Conservation (phyloP, 2,329 filamentous ascomycete species). For the Colletotrichum shisoi region DNA sequence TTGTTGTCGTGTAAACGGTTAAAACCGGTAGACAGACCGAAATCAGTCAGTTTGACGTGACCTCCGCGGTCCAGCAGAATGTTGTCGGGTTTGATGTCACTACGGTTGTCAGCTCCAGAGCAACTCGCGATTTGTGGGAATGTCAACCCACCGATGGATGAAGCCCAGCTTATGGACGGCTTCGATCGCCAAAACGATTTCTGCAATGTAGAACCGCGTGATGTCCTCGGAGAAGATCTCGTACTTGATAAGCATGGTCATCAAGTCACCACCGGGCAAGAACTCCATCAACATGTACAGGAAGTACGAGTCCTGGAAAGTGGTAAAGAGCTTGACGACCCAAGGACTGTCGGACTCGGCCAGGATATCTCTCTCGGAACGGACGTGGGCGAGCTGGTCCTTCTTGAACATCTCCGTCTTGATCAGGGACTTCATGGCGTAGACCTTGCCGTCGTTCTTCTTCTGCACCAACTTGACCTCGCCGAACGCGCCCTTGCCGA, state of each 20-base stretch:
- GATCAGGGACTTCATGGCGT: constrained; percentile 96
- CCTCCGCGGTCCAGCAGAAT: constrained; percentile 94
- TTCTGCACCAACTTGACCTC: constrained; percentile 98
- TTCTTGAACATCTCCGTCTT: constrained; percentile 99
- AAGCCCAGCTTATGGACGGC: constrained; percentile 98
- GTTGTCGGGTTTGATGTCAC: constrained; percentile 99
- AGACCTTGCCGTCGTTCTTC: constrained; percentile 95
- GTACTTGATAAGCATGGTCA: constrained; percentile 99
- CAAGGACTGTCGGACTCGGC: constrained; percentile 99
- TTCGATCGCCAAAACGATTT: constrained; percentile 97
- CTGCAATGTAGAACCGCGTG: constrained; percentile 98
- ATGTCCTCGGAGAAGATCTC: constrained; percentile 99
- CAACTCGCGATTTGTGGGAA: too few species aligned
- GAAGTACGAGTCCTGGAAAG: constrained; percentile 95
- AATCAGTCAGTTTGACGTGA: constrained; percentile 98
- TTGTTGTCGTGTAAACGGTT: constrained; percentile 97
- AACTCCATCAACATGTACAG: constrained; percentile 99
- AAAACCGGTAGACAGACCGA: constrained; percentile 96
- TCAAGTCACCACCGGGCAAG: constrained; percentile 94
- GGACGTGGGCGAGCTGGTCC: constrained; percentile 95
- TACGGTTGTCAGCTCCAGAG: constrained; percentile 48
- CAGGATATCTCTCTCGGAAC: constrained; percentile 95
- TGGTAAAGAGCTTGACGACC: constrained; percentile 98
- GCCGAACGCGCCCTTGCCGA: constrained; percentile 98
- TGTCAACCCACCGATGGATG: constrained; percentile 84